These are phyloP conservation scores for Ogataea trehaloabstinens DNA, from an alignment of 805 yeast genomes.

Conservation along the genomic window DNA sequence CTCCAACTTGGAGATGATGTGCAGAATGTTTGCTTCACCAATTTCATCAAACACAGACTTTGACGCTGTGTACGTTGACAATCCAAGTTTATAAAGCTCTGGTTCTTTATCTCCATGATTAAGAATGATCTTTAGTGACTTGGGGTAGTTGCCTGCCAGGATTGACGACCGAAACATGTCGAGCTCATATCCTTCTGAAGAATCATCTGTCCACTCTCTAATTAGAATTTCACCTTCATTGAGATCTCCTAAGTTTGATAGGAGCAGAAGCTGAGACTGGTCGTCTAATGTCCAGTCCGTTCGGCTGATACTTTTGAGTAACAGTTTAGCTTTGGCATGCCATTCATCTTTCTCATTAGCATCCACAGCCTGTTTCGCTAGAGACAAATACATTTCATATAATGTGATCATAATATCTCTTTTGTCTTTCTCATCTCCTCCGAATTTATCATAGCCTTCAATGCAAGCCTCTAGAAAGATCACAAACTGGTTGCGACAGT, in stretches of 20 bases:
- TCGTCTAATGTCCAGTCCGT: slow-evolving; percentile 48
- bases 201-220: slow-evolving; percentile 30
- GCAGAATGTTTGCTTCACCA: slow-evolving; percentile 47
- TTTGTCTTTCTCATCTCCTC: slow-evolving; percentile 67
- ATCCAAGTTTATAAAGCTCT: slow-evolving; percentile 62
- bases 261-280: slow-evolving; percentile 49
- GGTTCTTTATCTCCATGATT: slow-evolving; percentile 63
- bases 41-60: slow-evolving; percentile 49
- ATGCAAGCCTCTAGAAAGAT: slow-evolving; percentile 90
- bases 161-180: slow-evolving; percentile 67
- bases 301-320: slow-evolving; percentile 40
- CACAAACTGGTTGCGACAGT: slow-evolving; percentile 84
- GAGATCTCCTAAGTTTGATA: slow-evolving; percentile 58
- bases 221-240: slow-evolving; percentile 46
- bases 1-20: slow-evolving; percentile 53
- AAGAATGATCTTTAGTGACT: slow-evolving; percentile 55
- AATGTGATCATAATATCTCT: slow-evolving; percentile 73
- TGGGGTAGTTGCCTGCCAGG: slow-evolving; percentile 53
- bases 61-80: slow-evolving; percentile 60
- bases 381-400: slow-evolving; percentile 73
- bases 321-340: slow-evolving; percentile 59
- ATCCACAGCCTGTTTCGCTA: slow-evolving; percentile 39
- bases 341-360: slow-evolving; percentile 43
- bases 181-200: slow-evolving; percentile 42
- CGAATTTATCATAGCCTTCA: slow-evolving; percentile 72